Conservation (phyloP, 352 stramenopile genomes). For the Phytopythium boreale region DNA sequence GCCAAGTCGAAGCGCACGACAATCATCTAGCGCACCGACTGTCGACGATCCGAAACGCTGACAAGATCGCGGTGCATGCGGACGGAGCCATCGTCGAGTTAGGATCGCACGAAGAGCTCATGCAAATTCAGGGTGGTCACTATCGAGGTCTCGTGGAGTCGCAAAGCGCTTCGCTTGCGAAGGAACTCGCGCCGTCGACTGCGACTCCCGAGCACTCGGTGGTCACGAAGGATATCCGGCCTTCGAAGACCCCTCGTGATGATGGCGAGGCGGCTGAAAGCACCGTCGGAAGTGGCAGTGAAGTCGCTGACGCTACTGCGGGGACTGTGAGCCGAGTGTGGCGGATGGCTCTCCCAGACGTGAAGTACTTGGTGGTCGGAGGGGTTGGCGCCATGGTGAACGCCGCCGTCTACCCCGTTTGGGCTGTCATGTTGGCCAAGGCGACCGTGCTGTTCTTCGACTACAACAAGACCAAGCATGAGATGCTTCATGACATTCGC, state of each 20-base stretch:
- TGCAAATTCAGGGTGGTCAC: slow-evolving; percentile 41
- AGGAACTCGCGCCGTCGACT: not conserved
- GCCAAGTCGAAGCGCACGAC: slow-evolving; percentile 35
- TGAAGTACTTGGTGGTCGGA: slow-evolving; percentile 32
- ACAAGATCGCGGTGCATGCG: not conserved
- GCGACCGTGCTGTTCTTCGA: slow-evolving; percentile 53
- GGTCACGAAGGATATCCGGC: not conserved
- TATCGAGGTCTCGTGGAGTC: slow-evolving; percentile 44
- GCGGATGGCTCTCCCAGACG: slow-evolving; percentile 22
- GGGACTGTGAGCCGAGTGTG: slow-evolving; percentile 27
- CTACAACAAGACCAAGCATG: slow-evolving; percentile 35
- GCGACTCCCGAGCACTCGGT: not conserved
- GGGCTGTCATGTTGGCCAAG: slow-evolving; percentile 47
- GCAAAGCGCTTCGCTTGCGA: slow-evolving; percentile 15
- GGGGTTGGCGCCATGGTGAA: slow-evolving; percentile 32
- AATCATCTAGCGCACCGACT: slow-evolving; percentile 90
- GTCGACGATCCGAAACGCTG: slow-evolving; percentile 82
- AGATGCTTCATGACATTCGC: slow-evolving; percentile 44
- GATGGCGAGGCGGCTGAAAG: not conserved
- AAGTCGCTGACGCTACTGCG: slow-evolving; percentile 33
- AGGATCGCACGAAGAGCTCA: slow-evolving; percentile 91
- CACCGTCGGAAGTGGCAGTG: slow-evolving; percentile 1
- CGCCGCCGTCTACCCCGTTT: slow-evolving; percentile 48
- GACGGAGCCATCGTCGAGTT: slow-evolving; percentile 72
- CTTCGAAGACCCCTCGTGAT: not conserved